Conservation (phyloP, 345 rosid genomes). For the Cardamine occulta region DNA sequence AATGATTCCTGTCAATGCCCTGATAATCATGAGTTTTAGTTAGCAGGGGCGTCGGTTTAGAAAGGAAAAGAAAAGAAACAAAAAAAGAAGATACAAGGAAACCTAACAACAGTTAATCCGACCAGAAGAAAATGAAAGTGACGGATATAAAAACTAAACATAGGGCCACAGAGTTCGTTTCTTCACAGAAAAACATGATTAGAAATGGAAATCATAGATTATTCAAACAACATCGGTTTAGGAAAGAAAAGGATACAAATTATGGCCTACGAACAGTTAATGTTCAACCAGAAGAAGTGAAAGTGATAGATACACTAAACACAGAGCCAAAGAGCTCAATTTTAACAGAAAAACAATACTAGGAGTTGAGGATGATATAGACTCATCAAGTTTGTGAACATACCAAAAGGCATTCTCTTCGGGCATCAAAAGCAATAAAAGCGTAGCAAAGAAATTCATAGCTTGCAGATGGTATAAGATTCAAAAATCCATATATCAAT, state of each 20-base stretch:
- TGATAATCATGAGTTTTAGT: conserved; percentile 42
- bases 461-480: conserved; percentile 62
- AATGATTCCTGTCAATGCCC: conserved; percentile 88
- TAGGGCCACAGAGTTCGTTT: background rate
- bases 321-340: no score
- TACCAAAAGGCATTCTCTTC: conserved; percentile 99
- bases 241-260: background rate
- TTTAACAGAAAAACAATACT: conserved; percentile 3
- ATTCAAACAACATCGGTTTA: background rate
- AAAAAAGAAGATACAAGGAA: no score
- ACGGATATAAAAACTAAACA: conserved; percentile 23
- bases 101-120: conserved; percentile 7
- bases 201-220: conserved; percentile 3
- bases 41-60: conserved; percentile 9
- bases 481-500: no score
- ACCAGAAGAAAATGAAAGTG: conserved; percentile 3
- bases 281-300: conserved; percentile 21
- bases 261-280: conserved; percentile 12
- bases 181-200: conserved; percentile 10
- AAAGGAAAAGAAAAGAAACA: no score
- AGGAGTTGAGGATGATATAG: conserved; percentile 9
- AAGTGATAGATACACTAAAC: background rate
- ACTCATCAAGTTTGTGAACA: conserved; percentile 43
- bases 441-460: conserved; percentile 99
- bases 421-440: conserved; percentile 96